Conservation (phyloP, 176 grass and related monocot species). For the Carex pumila region DNA sequence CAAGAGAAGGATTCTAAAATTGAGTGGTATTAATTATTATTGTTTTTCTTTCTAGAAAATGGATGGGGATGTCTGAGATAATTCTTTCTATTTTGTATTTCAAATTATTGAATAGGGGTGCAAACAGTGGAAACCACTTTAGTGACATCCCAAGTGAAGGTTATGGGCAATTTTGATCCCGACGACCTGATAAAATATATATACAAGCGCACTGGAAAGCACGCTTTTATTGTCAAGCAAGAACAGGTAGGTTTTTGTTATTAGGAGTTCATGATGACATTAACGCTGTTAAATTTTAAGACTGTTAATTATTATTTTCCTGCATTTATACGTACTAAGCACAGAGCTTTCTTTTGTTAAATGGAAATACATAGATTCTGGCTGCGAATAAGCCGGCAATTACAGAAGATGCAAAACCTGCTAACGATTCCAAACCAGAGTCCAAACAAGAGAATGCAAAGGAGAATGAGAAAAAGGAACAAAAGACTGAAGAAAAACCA, state of each 20-base stretch:
- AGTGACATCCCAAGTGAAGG: constrained; percentile 55
- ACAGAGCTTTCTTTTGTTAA: not conserved
- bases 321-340: not conserved
- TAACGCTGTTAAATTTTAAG: not conserved
- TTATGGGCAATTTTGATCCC: constrained; percentile 66
- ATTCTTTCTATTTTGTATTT: constrained; percentile 1
- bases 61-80: not conserved
- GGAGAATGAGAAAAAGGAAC: not conserved
- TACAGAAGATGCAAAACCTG: not conserved
- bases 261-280: not conserved
- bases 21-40: constrained; percentile 34
- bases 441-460: not conserved
- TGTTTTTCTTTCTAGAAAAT: not conserved
- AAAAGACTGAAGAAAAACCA: not conserved
- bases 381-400: not conserved
- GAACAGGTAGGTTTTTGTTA: constrained; percentile 27
- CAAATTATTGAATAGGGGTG: constrained; percentile 51
- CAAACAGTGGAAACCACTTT: constrained; percentile 51
- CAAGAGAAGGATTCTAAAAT: constrained; percentile 45
- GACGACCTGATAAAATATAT: constrained; percentile 55
- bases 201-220: constrained; percentile 81
- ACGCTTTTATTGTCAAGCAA: constrained; percentile 65
- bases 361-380: not conserved
- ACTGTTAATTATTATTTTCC: not conserved
- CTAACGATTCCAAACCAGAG: not conserved